phyloP scores from a whole-genome alignment of 2,329 filamentous ascomycete species.

The Penicillium sp. region DNA sequence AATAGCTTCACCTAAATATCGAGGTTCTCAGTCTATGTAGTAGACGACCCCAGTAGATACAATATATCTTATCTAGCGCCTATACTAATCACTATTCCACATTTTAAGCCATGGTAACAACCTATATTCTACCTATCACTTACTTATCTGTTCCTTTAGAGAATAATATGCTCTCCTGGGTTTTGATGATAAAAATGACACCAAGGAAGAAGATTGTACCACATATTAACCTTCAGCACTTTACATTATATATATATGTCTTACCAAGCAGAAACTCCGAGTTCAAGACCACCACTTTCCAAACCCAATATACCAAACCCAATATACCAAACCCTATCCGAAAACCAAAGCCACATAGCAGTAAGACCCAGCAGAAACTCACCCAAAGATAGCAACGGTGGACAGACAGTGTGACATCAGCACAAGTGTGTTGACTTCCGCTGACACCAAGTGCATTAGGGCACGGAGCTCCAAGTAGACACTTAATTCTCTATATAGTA shows the following conservation, averaged over 20 bases:
- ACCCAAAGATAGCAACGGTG: background rate
- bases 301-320: background rate
- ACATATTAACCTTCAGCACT: background rate
- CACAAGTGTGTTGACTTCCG: background rate
- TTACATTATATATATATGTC: background rate
- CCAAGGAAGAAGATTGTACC: no score
- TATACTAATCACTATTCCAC: no score
- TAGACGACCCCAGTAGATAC: background rate
- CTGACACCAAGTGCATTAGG: conserved; percentile 9
- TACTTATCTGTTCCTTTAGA: background rate
- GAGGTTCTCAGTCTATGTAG: background rate
- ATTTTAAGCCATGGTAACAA: no score
- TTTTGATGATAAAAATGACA: background rate
- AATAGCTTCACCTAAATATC: background rate
- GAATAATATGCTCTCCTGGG: no score
- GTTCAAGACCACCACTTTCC: background rate
- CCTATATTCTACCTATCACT: background rate
- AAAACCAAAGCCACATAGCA: background rate
- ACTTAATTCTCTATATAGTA: background rate
- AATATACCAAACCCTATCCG: background rate
- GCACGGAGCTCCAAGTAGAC: background rate
- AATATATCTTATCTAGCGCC: background rate
- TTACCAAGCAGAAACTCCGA: no score
- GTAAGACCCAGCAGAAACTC: background rate
- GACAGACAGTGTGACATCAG: conserved; percentile 5